Percentiles rank a stretch among this genome's conserved stretches.
Conservation (phyloP, 2,329 filamentous ascomycete species). For the Phyllosticta citrichinensis region DNA sequence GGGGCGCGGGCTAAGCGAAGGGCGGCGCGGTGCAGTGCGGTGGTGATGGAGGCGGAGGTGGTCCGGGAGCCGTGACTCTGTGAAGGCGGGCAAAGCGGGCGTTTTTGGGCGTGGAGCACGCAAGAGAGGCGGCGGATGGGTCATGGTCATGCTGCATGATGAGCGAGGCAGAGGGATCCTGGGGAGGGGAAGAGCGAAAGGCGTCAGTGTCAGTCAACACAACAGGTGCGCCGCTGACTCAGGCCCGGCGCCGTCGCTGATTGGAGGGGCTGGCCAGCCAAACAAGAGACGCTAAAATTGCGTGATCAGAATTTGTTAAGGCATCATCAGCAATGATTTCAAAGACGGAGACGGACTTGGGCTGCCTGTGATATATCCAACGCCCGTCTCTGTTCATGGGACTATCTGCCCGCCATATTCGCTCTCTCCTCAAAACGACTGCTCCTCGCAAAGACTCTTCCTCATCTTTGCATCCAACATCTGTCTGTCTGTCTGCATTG, state of each 20-base stretch:
- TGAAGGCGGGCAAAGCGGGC: too few species aligned
- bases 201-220: background rate
- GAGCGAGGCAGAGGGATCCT: background rate
- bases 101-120: background rate
- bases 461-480: background rate
- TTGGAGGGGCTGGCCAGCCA: background rate
- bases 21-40: too few species aligned
- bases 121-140: background rate
- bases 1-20: too few species aligned
- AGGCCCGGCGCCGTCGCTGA: too few species aligned
- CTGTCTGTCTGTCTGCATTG: background rate
- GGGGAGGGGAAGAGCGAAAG: too few species aligned
- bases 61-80: too few species aligned
- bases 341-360: slow-evolving; percentile 10
- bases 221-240: too few species aligned
- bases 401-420: too few species aligned
- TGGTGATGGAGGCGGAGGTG: too few species aligned
- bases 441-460: background rate
- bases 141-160: too few species aligned
- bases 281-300: slow-evolving; percentile 10
- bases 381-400: too few species aligned
- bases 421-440: slow-evolving; percentile 2
- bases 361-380: slow-evolving; percentile 9
- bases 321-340: slow-evolving; percentile 13
- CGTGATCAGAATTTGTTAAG: slow-evolving; percentile 13